Evolutionary conservation across 2,329 filamentous ascomycete genomes (phyloP), one percentile per base, ranked within the genome.

Genomic region (Aspergillus thermomutatus): DNA sequence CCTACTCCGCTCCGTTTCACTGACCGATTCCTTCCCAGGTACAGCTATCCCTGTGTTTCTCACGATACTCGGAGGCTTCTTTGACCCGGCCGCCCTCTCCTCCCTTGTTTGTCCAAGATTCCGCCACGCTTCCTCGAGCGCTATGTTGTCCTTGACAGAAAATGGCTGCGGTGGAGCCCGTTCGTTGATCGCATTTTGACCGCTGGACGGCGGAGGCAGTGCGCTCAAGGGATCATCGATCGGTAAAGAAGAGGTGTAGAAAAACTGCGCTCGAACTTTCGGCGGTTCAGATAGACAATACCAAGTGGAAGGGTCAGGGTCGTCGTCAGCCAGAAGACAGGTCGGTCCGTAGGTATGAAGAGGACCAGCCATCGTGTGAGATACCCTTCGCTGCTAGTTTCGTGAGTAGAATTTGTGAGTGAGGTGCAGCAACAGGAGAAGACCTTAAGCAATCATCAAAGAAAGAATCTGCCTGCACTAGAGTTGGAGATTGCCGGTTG

Each of bases 171-270:
- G 84, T 49, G 86, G 83, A 37, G 83, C 80, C 64, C 83, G 87
- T 34, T 80, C 74, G 54, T 81, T 72, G 55, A 78, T 82, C 14
- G 80, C 69, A 51, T 70, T 73, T 55, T 77, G 71, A 49, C 73
- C 72, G 23, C 75, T 87, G 76, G 70, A 80, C 60, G 71, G 82
- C 66, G 69, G 83, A 70, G 72, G 85, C 68, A 75, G 81, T 72
- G 88, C 83, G 9, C 89, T 91, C n/a, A 96, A 81, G 25, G 91
- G 91, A 68, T 96, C 92, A 68, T 96, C 92, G 69, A 96, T 92
- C 28, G 91, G 88, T 50, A 93, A 83, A 11, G 86, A 79, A 10
- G 91, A 94, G 14, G 86, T 83, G 73, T 96, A 96, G 75, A 96
- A 96, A 77, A 91, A 96, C 61, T 91, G 90, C 23, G 88, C 82